Evolutionary conservation across 2,329 filamentous ascomycete genomes (phyloP), one percentile per base, ranked within the genome.

Genomic region (Lasiodiplodia sp.): DNA sequence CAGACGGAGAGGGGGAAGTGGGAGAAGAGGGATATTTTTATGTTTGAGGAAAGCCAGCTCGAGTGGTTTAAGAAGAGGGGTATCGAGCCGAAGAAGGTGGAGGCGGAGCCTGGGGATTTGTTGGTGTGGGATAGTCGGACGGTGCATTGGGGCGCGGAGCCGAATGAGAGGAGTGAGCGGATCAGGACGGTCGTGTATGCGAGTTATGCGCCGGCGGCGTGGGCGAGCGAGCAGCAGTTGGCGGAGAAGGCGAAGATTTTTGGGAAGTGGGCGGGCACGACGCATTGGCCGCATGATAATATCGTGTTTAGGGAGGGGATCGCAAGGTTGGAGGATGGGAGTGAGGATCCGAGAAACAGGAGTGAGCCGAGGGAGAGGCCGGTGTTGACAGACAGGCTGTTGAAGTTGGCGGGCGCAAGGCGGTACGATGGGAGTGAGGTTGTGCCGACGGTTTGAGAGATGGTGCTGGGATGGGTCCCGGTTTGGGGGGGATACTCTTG

Each of bases 51-150:
- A 3, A 71, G 70, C 3, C 77, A 76, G 37, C 77, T 80, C 65
- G 75, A 79, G 37, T 84, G 82, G 82, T 82, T 83, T 64, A 73
- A 78, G 53, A 73, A 77, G 1, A 76, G 76, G 12, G 82, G 82
- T 3, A 78, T 77, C 65, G 75, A 78, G 67, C 72, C 79, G 58
- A 63, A 76, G 62, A 84, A 84, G 73, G 75, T 83, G 11, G 75
- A 75, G 58, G 77, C 78, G 11, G 81, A 81, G 31, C 80, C 82
- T 6, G 82, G 82, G 5, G 82, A 84, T 71, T 74, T 84, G 67
- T 75, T 85, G 3, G 72, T 85, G 1, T 84, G 82, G 82, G 82
- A 84, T 69, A 81, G 79, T 1, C 77, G 84, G 10, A 82, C 82
- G 10, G 66, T 68, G 31, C 66, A 68, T 28, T 68, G 56, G 47